Evolutionary conservation across 495 filamentous ascomycete species (phyloP).

Genomic region (Pseudotulostoma volvatum): DNA sequence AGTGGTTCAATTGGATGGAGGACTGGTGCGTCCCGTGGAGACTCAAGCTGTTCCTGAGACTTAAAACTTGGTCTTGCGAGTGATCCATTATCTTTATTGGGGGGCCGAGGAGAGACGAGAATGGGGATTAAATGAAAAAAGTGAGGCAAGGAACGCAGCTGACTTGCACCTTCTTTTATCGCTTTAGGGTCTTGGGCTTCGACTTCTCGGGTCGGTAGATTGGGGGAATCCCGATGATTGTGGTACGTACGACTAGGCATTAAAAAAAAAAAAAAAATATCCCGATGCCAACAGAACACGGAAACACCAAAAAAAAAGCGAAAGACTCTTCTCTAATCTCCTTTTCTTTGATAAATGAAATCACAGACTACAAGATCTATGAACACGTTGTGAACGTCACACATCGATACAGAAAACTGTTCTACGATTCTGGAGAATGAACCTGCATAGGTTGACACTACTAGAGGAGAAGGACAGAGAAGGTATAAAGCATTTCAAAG

Average conservation of each 20-base stretch:
- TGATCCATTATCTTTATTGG: no score
- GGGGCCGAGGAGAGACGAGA: no score
- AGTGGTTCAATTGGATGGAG: conserved; percentile 43
- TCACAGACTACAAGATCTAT: conserved; percentile 58
- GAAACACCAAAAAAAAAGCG: no score
- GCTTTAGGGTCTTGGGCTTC: conserved; percentile 47
- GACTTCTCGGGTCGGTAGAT: conserved; percentile 59
- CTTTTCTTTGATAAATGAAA: no score
- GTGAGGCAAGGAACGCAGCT: conserved; percentile 9
- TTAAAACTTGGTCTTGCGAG: neutral
- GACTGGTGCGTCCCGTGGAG: conserved; percentile 21
- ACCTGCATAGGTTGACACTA: conserved; percentile 3
- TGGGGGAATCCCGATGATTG: conserved; percentile 43
- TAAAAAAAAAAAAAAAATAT: no score
- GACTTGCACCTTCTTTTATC: neutral
- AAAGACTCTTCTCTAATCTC: no score
- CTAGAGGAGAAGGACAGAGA: neutral
- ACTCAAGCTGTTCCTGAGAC: conserved; percentile 2
- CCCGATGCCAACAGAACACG: no score
- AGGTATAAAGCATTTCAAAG: no score
- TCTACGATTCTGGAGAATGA: conserved; percentile 39
- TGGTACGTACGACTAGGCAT: conserved; percentile 13
- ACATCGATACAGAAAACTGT: conserved; percentile 67
- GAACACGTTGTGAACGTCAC: conserved; percentile 79
- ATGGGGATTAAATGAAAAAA: conserved; percentile 5